phyloP scores from a whole-genome alignment of 192 early-diverging fungal species.

The Podila epigama region DNA sequence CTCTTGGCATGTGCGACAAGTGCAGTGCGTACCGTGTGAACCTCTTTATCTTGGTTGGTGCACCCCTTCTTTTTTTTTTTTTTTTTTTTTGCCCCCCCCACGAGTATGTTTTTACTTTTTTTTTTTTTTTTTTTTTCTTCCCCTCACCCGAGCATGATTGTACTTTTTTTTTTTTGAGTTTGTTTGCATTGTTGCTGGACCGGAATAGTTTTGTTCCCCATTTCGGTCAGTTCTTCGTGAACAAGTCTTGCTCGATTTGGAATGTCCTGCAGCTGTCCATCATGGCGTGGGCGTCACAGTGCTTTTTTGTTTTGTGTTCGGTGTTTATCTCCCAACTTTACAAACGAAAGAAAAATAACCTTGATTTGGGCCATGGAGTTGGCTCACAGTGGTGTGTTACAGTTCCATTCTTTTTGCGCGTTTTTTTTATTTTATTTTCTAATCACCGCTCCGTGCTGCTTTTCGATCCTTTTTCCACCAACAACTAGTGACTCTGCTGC shows the following conservation, averaged over 20 bases:
- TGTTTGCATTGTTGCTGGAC: not conserved
- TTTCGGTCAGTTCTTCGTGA: not conserved
- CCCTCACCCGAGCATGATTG: not conserved
- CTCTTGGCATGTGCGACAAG: no score
- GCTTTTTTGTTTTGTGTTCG: not conserved
- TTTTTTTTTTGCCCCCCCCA: not conserved
- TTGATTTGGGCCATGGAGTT: no score
- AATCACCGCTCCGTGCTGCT: not conserved
- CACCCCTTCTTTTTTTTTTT: no score
- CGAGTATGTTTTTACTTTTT: no score
- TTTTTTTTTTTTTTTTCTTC: not conserved
- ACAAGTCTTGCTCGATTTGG: not conserved
- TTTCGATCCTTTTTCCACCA: not conserved
- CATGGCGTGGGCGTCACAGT: not conserved
- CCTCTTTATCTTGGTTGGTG: no score
- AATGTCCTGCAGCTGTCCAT: not conserved
- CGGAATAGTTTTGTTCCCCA: conserved; percentile 1
- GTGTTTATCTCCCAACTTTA: not conserved
- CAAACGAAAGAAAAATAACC: not conserved
- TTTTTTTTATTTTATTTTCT: no score
- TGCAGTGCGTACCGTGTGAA: no score
- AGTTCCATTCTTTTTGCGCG: no score
- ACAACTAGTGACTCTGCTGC: conserved; percentile 76
- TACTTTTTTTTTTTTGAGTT: not conserved
- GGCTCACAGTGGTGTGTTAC: no score